Base-by-base conservation (phyloP, 768 basidiomycete genomes). In the Lentinula guzmanii region DNA sequence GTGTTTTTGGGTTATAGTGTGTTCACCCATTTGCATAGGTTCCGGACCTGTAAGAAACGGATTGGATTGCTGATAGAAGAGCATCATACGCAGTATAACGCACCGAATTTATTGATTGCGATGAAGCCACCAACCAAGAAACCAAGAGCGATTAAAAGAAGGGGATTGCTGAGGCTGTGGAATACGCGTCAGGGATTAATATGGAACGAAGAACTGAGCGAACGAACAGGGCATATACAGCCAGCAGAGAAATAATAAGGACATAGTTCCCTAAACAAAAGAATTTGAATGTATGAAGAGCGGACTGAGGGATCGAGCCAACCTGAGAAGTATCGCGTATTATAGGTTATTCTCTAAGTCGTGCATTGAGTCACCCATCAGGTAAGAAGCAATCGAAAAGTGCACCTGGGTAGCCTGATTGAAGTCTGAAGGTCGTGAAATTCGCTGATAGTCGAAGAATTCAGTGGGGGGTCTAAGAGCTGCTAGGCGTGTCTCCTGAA, bases 121-220 rank as follows among this genome's bases (percentile, higher is more conserved):
- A 86, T 73, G 76, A 98, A 98, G 5, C 96, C 96, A 37, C 93
- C 92, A 63, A 95, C 85, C 65, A 98, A 86, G 82, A 98, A 95
- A 21, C 77, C 81, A 64, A 97, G 77, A 5, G 95, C 87, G 69
- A 94, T 77, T 66, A 97, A 82, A 42, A 98, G 86, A 46, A 85
- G 74, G n/a, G 82, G 84, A 72, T 91, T 95, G 60, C 89, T 91
- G 66, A 98, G 73, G 65, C 93, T 94, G 63, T 52, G 33, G 59
- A 11, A 37, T 51, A 62, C 2, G 37, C 35, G 41, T 62, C 48
- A 62, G 41, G 33, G 35, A 60, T 46, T 16, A 3, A 3, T 52
- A 4, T 33, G 16, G 46, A 34, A 24, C n/a, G 28, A 18, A n/a
- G 35, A 35, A 24, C 42, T 16, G 21, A 33, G 34, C 16, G 2